Evolutionary conservation across 78 protist species (phyloP).

Genomic region (Chrysochromulina parva): DNA sequence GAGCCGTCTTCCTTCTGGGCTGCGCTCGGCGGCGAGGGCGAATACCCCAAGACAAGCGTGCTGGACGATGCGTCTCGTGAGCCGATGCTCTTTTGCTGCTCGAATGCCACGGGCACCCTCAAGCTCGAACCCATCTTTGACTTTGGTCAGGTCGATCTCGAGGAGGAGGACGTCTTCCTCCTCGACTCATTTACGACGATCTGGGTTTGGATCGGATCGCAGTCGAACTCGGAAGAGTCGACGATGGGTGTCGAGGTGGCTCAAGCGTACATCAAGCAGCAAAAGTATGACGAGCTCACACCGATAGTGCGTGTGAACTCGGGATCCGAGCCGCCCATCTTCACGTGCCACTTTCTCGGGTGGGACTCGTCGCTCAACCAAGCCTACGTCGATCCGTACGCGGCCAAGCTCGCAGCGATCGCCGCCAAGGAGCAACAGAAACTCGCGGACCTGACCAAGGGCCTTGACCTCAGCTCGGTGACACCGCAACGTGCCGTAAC

Average conservation of each 20-base stretch:
- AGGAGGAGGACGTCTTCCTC: slow-evolving; percentile 65
- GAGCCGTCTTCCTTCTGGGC: slow-evolving; percentile 56
- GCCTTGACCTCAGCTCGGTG: too few species aligned
- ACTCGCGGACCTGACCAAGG: too few species aligned
- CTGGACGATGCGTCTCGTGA: background rate
- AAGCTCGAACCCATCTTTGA: slow-evolving; percentile 32
- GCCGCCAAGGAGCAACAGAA: background rate
- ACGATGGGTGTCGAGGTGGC: background rate
- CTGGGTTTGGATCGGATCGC: slow-evolving; percentile 73
- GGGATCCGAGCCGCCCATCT: slow-evolving; percentile 60
- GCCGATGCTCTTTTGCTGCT: slow-evolving; percentile 56
- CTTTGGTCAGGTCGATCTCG: slow-evolving; percentile 59
- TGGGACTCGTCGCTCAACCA: background rate
- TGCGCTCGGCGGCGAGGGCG: slow-evolving; percentile 57
- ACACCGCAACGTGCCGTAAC: too few species aligned
- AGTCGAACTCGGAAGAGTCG: slow-evolving; percentile 39
- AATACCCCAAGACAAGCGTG: background rate
- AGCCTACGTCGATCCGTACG: slow-evolving; percentile 38
- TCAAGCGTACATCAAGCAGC: background rate
- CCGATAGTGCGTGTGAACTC: slow-evolving; percentile 14
- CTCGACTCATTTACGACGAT: slow-evolving; percentile 52
- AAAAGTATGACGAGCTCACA: slow-evolving; percentile 6
- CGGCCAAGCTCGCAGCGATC: slow-evolving; percentile 15
- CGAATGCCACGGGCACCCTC: slow-evolving; percentile 50
- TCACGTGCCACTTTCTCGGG: slow-evolving; percentile 66